These are phyloP conservation scores for Scutellaria barbata DNA, from an alignment of 257 asterid species.

Conservation along the genomic window DNA sequence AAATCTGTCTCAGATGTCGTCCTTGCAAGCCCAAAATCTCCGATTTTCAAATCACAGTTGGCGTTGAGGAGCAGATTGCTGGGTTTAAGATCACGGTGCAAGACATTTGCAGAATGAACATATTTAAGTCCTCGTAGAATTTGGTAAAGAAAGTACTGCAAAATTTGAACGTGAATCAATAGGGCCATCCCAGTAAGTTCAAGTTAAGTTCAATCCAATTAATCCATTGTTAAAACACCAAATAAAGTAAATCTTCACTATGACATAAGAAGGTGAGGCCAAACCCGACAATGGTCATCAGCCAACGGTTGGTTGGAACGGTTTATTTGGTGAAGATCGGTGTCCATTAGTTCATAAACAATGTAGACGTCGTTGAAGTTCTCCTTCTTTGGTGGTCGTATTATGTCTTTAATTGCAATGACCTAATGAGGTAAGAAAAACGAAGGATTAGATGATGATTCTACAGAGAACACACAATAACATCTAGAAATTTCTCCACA, in stretches of 20 bases:
- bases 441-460: constrained; percentile 7
- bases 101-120: constrained; percentile 83
- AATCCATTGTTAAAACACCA: too few species aligned
- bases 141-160: constrained; percentile 91
- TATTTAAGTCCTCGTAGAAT: constrained; percentile 86
- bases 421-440: constrained; percentile 67
- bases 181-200: constrained; percentile 10
- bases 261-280: constrained; percentile 44
- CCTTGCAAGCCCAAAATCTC: constrained; percentile 94
- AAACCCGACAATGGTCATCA: constrained; percentile 92
- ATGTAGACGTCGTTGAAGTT: constrained; percentile 90
- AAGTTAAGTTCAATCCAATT: too few species aligned
- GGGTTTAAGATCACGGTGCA: constrained; percentile 93
- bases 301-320: constrained; percentile 79
- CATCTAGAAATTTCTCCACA: not conserved
- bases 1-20: constrained; percentile 95
- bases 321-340: constrained; percentile 85
- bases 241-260: not conserved
- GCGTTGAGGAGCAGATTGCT: constrained; percentile 83
- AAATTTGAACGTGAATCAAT: constrained; percentile 33
- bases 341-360: constrained; percentile 84
- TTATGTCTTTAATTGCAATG: constrained; percentile 75
- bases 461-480: not conserved
- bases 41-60: constrained; percentile 79
- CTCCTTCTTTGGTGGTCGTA: constrained; percentile 84